phyloP scores from a whole-genome alignment of 75 land plant species.

The Pinus albicaulis region DNA sequence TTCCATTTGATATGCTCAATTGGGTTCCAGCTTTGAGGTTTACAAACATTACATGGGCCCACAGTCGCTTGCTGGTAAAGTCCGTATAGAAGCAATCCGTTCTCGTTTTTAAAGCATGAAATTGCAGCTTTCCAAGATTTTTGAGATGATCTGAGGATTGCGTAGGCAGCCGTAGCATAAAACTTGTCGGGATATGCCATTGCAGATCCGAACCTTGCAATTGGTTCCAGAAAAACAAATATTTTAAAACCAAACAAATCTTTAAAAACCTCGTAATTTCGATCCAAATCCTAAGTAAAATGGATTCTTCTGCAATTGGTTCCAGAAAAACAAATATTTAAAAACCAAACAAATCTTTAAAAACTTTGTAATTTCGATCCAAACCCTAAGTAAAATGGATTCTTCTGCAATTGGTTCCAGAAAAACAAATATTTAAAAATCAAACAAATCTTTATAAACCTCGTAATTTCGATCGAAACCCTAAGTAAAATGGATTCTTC shows the following conservation, averaged over 20 bases:
- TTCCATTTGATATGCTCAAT: too few species aligned
- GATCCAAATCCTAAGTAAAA: background rate
- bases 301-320: background rate
- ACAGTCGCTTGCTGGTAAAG: conserved; percentile 84
- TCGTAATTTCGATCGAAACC: background rate
- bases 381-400: background rate
- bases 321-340: too few species aligned
- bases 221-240: too few species aligned
- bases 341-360: too few species aligned
- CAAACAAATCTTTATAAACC: background rate
- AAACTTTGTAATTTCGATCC: background rate
- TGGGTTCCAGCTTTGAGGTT: too few species aligned
- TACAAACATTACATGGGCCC: too few species aligned
- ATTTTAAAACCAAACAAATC: too few species aligned
- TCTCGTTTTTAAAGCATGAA: conserved; percentile 54
- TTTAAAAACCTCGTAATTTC: background rate
- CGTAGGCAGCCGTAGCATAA: conserved; percentile 87
- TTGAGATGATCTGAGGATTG: conserved; percentile 63
- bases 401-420: too few species aligned
- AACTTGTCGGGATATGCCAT: conserved; percentile 85
- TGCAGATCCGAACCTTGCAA: conserved; percentile 68
- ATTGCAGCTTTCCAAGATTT: conserved; percentile 20
- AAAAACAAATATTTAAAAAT: too few species aligned
- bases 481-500: background rate
- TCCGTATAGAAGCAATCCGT: conserved; percentile 59